Evolutionary conservation across 2,329 filamentous ascomycete species (phyloP).

Genomic region (Aspergillus jensenii): DNA sequence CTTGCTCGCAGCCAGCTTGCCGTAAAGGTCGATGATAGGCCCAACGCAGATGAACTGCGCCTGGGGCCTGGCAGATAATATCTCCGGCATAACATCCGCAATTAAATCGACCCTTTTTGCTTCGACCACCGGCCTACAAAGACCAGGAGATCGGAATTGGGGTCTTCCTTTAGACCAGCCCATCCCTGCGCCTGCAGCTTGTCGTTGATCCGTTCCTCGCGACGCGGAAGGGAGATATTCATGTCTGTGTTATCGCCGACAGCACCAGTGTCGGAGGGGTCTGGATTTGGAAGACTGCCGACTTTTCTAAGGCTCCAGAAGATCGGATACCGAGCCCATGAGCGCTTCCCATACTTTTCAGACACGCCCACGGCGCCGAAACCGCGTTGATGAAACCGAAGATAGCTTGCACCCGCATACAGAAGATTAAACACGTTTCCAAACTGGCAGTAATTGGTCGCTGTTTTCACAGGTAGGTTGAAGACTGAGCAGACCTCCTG

Average conservation of each 20-base stretch:
- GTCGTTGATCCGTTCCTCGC: constrained; percentile 53
- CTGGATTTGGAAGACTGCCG: constrained; percentile 65
- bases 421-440: constrained; percentile 69
- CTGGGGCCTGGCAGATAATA: constrained; percentile 60
- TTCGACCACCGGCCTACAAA: constrained; percentile 70
- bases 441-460: constrained; percentile 64
- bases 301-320: constrained; percentile 67
- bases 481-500: constrained; percentile 66
- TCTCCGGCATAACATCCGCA: constrained; percentile 64
- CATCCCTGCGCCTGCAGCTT: constrained; percentile 65
- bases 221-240: too few species aligned
- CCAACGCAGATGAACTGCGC: constrained; percentile 64
- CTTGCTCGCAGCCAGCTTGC: constrained; percentile 67
- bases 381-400: constrained; percentile 66
- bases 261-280: constrained; percentile 63
- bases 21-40: constrained; percentile 67
- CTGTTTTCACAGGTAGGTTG: constrained; percentile 58
- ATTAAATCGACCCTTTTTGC: constrained; percentile 69
- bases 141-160: constrained; percentile 64
- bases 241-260: constrained; percentile 39
- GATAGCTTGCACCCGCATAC: constrained; percentile 64
- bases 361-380: constrained; percentile 68
- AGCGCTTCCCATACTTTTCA: constrained; percentile 68
- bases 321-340: constrained; percentile 66
- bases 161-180: constrained; percentile 62